These are phyloP conservation scores for Albugo laibachii DNA, from an alignment of 352 stramenopile genomes.

Conservation along the genomic window DNA sequence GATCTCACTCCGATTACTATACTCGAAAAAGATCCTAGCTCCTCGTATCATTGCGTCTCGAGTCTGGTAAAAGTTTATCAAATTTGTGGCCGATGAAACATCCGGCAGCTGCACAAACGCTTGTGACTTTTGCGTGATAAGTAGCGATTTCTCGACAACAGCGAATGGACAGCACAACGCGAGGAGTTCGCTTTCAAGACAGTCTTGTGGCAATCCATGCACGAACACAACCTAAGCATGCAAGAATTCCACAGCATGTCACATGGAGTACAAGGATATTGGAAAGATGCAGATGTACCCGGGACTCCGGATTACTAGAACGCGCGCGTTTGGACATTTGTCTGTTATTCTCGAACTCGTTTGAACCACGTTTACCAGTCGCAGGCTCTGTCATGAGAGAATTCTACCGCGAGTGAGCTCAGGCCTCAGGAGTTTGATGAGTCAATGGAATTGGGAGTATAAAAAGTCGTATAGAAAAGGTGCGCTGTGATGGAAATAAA, in stretches of 20 bases:
- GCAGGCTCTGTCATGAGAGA: no score
- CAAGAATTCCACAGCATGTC: neutral
- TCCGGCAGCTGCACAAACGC: constrained; percentile 68
- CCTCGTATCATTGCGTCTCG: constrained; percentile 52
- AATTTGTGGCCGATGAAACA: constrained; percentile 31
- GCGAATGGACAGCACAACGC: constrained; percentile 64
- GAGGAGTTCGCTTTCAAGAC: constrained; percentile 63
- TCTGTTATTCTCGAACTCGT: no score
- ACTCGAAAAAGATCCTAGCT: constrained; percentile 66
- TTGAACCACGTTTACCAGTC: no score
- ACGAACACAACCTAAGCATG: constrained; percentile 44
- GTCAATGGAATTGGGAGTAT: no score
- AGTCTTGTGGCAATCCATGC: constrained; percentile 48
- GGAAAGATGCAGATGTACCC: no score
- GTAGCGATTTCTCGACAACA: constrained; percentile 54
- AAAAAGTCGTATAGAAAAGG: no score
- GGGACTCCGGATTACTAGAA: no score
- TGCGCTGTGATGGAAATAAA: no score
- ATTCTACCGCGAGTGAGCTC: no score
- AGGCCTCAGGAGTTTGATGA: no score
- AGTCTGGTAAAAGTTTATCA: constrained; percentile 62
- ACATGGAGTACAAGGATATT: no score
- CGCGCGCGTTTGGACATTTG: no score
- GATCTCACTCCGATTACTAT: constrained; percentile 45
- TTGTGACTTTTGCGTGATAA: constrained; percentile 55